Evolutionary conservation across 1,284 basidiomycete species (phyloP).

Genomic region (Ustilago bromivora): DNA sequence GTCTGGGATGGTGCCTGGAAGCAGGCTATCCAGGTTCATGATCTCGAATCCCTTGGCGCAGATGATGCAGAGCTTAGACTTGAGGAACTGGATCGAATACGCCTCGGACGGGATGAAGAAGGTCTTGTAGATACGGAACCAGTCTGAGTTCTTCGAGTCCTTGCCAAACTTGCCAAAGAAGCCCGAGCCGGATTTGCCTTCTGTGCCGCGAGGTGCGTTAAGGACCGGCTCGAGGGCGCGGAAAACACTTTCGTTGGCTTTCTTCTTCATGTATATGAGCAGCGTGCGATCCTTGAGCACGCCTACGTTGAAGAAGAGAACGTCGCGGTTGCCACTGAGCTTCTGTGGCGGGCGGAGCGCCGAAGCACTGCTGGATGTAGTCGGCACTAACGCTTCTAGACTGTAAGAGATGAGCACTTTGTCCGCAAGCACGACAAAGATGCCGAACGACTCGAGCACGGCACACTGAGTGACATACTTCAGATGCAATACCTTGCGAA

Average conservation of each 20-base stretch:
- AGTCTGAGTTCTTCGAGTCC: constrained; percentile 82
- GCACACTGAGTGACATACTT: constrained; percentile 92
- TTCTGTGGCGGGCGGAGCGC: constrained; percentile 77
- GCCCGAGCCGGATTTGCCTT: constrained; percentile 75
- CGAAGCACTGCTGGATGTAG: constrained; percentile 74
- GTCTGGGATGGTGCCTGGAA: constrained; percentile 83
- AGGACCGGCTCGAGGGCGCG: constrained; percentile 91
- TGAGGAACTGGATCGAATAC: constrained; percentile 87
- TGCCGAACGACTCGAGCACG: constrained; percentile 92
- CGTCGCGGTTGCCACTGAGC: constrained; percentile 87
- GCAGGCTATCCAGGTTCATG: constrained; percentile 83
- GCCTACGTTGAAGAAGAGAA: constrained; percentile 93
- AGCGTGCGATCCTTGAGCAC: constrained; percentile 84
- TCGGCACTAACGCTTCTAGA: constrained; percentile 93
- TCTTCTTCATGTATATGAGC: constrained; percentile 95
- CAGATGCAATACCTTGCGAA: constrained; percentile 88
- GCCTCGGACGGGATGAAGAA: constrained; percentile 93
- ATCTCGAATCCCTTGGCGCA: constrained; percentile 91
- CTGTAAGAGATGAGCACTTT: constrained; percentile 81
- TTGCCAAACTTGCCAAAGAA: constrained; percentile 79
- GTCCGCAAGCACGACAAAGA: constrained; percentile 93
- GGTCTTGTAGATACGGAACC: constrained; percentile 91
- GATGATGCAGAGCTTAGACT: constrained; percentile 88
- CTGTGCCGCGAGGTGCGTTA: constrained; percentile 81
- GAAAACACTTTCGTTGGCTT: constrained; percentile 90